phyloP scores from a whole-genome alignment of 495 filamentous ascomycete species.

The Apodospora peruviana region DNA sequence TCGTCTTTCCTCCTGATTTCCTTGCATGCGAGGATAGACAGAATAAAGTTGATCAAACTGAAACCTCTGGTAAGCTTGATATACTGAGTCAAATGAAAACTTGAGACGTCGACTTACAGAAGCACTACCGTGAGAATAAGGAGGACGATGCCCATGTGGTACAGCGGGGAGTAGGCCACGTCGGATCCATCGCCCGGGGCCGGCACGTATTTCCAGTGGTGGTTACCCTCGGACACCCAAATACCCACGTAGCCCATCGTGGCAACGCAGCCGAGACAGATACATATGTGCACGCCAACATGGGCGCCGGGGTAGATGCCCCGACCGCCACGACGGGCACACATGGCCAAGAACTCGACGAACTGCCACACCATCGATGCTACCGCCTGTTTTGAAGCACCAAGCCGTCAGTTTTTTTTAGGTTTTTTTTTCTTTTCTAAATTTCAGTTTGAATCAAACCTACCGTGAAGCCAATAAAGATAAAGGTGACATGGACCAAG shows the following conservation, averaged over 20 bases:
- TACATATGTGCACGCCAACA: slow-evolving; percentile 29
- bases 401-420: not conserved
- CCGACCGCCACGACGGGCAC: slow-evolving; percentile 11
- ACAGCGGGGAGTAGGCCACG: slow-evolving; percentile 10
- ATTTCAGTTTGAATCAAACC: not conserved
- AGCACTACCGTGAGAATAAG: slow-evolving; percentile 6
- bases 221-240: slow-evolving; percentile 17
- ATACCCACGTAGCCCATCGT: slow-evolving; percentile 18
- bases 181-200: not conserved
- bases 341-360: slow-evolving; percentile 13
- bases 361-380: slow-evolving; percentile 12
- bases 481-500: slow-evolving; percentile 18
- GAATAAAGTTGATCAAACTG: slow-evolving; percentile 15
- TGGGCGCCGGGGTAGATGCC: slow-evolving; percentile 33
- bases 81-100: not conserved
- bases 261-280: slow-evolving; percentile 27
- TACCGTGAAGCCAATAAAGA: slow-evolving; percentile 17
- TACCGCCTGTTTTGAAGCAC: slow-evolving; percentile 3
- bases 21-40: slow-evolving; percentile 16
- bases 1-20: slow-evolving; percentile 14
- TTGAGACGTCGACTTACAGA: slow-evolving; percentile 5
- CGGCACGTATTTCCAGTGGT: slow-evolving; percentile 5
- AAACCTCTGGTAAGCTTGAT: not conserved
- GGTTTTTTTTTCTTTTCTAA: not conserved
- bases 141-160: slow-evolving; percentile 17